Percentiles rank a stretch among this genome's conserved stretches.
Evolutionary conservation across 75 land plant species (phyloP).

Genomic region (Sequoia sempervirens): DNA sequence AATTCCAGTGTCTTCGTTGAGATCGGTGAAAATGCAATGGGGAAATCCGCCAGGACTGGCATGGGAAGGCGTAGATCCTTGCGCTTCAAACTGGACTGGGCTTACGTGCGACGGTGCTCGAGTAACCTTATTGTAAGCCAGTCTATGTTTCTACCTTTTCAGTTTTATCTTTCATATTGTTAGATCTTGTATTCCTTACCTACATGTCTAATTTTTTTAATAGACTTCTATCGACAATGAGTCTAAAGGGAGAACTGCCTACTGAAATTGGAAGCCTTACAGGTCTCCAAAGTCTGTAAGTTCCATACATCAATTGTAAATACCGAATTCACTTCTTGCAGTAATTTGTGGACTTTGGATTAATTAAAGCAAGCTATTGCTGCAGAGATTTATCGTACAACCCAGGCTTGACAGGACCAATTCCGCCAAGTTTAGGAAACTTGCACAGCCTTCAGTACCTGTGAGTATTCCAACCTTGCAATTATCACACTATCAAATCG

Average conservation of each 20-base stretch:
- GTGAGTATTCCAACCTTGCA: conserved; percentile 6
- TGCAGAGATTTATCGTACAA: conserved; percentile 28
- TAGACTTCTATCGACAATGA: conserved; percentile 23
- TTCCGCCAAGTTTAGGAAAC: conserved; percentile 19
- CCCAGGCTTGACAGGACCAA: conserved; percentile 14
- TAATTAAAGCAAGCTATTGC: not conserved
- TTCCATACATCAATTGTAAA: not conserved
- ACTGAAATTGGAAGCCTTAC: conserved; percentile 42
- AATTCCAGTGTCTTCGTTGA: not conserved
- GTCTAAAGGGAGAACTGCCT: conserved; percentile 38
- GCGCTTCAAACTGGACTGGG: conserved; percentile 53
- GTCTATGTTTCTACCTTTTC: not conserved
- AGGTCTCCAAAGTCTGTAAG: conserved; percentile 10
- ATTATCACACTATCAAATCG: not conserved
- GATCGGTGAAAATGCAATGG: not conserved
- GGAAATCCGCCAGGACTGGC: conserved; percentile 13
- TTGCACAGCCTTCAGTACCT: conserved; percentile 14
- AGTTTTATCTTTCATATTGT: too few relatives aligned
- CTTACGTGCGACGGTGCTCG: conserved; percentile 42
- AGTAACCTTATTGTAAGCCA: conserved; percentile 29
- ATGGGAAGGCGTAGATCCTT: conserved; percentile 57
- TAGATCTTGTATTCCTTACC: not conserved
- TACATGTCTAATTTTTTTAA: not conserved
- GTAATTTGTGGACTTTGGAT: not conserved
- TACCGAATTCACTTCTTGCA: not conserved